These are phyloP conservation scores for Calonectria pseudoreteaudii DNA, from an alignment of 2,329 filamentous ascomycete genomes.

Conservation along the genomic window DNA sequence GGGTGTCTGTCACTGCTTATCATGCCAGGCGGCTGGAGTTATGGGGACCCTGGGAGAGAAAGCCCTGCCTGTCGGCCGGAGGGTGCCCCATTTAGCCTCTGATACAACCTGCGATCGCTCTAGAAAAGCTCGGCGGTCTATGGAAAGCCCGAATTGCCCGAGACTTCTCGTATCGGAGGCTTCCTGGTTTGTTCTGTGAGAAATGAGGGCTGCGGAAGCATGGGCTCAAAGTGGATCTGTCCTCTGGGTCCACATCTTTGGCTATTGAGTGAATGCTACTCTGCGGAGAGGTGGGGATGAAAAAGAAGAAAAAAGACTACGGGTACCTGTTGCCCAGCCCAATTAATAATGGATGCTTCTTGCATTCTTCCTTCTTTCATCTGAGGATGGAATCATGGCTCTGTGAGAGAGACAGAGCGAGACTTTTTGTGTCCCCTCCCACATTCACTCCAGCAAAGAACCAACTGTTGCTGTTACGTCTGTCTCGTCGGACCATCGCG, in stretches of 20 bases:
- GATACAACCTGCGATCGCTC: background rate
- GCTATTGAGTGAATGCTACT: background rate
- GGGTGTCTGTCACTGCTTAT: background rate
- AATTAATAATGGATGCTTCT: background rate
- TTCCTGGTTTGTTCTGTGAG: background rate
- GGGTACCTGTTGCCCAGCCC: too few relatives aligned
- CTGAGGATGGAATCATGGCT: background rate
- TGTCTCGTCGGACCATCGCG: background rate
- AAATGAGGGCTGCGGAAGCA: background rate
- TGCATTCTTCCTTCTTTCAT: background rate
- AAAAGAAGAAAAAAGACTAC: background rate
- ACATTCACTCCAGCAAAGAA: background rate
- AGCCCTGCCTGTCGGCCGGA: background rate
- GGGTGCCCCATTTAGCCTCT: background rate
- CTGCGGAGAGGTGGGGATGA: background rate
- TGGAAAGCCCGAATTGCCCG: background rate
- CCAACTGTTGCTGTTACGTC: background rate
- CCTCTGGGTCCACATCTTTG: background rate
- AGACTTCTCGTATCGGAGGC: background rate
- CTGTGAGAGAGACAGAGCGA: background rate
- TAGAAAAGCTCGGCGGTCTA: background rate
- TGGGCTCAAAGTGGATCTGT: background rate
- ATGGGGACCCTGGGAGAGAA: background rate
- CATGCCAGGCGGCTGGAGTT: background rate
- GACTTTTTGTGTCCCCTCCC: background rate